A percentile compares a stretch with the other conserved stretches of the same genome.
phyloP scores from a whole-genome alignment of 306 rosid genomes.

The Betula pendula region DNA sequence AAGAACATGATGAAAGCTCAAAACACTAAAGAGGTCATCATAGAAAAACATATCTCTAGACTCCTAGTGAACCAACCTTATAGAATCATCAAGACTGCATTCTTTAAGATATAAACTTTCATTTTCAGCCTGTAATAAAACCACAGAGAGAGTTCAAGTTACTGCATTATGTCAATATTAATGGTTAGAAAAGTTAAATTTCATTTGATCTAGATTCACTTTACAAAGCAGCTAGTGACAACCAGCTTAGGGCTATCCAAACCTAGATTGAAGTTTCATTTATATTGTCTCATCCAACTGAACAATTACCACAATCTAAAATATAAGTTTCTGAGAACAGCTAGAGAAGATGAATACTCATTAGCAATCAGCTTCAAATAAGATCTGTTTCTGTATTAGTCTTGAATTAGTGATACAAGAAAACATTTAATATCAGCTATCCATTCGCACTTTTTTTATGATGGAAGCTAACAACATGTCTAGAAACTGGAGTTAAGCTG shows the following conservation, averaged over 20 bases:
- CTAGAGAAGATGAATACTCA: neutral
- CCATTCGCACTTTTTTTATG: neutral
- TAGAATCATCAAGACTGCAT: constrained; percentile 54
- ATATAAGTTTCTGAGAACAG: neutral
- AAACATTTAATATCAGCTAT: neutral
- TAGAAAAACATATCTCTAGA: constrained; percentile 16
- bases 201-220: neutral
- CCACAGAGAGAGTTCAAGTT: constrained; percentile 12
- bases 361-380: neutral
- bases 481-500: neutral
- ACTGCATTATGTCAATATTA: constrained; percentile 1
- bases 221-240: constrained; percentile 1
- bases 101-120: constrained; percentile 57
- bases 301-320: neutral
- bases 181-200: neutral
- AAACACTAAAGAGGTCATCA: constrained; percentile 15
- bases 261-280: constrained; percentile 10
- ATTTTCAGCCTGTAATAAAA: constrained; percentile 72
- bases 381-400: neutral
- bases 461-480: neutral
- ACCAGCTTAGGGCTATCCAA: constrained; percentile 9
- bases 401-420: neutral
- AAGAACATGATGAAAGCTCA: constrained; percentile 24
- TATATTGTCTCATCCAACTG: neutral
- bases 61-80: constrained; percentile 51